Base-by-base conservation (phyloP, 768 basidiomycete species). In the Amanita rubescens region DNA sequence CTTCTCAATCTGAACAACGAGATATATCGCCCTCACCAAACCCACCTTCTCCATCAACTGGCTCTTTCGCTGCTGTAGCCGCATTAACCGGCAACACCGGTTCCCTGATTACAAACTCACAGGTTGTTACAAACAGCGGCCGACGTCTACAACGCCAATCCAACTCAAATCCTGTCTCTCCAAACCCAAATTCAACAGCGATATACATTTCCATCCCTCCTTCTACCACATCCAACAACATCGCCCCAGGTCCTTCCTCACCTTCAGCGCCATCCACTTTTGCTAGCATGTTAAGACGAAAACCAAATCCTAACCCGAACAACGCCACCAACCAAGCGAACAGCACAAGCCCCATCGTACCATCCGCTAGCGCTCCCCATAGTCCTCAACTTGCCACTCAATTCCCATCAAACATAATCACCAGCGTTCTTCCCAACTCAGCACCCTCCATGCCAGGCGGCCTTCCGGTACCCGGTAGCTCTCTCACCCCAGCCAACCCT, bases 1-100 rank as follows among this genome's bases (percentile, higher is more conserved):
- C 77, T 42, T 85, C 84, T 30, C 77, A 82, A 66, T 82, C 82
- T 19, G 59, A 53, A 58, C 57, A 46, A 61, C 67, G 72, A 48
- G 75, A 79, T 50, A 65, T 72, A 25, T 73, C 78, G 5, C 78
- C 80, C 0, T 75, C 76, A 0, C 69, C 73, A 1, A 69, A 73
- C 22, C 68, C 66, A 22, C 64, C 67, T 20, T 68, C 72, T 0
- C 72, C 75, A 15, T 66, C 67, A 1, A 68, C 75, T 0, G 61
- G 63, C 20, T 52, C 64, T 15, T 27, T 58, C 47, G 60, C 68
- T 17, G 48, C 55, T 10, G 35, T 39, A 15, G 38, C n/a, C 17
- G 47, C 47, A 14, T 32, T 49, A 5, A 15, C 44, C 19, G 25
- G 44, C n/a, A 24, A 24, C 20, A 46, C 44, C 19, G 44, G 44